These are phyloP conservation scores for Silybum marianum DNA, from an alignment of 129 eudicot genomes.

Conservation along the genomic window DNA sequence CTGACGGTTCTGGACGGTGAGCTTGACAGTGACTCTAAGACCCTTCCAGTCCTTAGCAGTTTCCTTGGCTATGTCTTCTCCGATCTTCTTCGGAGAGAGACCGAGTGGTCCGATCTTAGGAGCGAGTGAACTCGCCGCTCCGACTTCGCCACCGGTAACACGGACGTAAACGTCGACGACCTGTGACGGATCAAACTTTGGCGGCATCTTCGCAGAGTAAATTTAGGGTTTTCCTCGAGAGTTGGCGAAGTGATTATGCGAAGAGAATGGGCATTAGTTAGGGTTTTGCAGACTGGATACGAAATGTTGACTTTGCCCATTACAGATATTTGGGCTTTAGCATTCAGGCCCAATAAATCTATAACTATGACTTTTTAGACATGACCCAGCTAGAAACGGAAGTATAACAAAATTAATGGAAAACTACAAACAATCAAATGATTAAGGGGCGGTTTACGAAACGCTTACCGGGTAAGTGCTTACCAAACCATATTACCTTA, in stretches of 20 bases:
- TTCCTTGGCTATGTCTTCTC: slow-evolving; percentile 82
- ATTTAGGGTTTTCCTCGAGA: slow-evolving; percentile 45
- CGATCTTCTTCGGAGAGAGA: slow-evolving; percentile 80
- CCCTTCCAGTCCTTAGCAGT: slow-evolving; percentile 96
- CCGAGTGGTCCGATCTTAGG: slow-evolving; percentile 85
- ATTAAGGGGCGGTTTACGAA: too few species aligned
- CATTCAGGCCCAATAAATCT: not conserved
- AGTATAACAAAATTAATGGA: too few species aligned
- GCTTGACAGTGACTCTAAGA: slow-evolving; percentile 86
- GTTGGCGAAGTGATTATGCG: not conserved
- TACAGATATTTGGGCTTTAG: not conserved
- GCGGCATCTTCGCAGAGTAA: slow-evolving; percentile 50
- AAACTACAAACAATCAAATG: too few species aligned
- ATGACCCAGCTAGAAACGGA: not conserved
- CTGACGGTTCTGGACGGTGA: slow-evolving; percentile 86
- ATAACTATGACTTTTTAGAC: not conserved
- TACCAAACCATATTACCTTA: too few species aligned
- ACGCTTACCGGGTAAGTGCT: too few species aligned
- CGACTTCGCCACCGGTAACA: slow-evolving; percentile 84
- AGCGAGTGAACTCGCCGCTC: slow-evolving; percentile 80
- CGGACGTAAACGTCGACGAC: slow-evolving; percentile 85
- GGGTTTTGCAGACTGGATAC: slow-evolving; percentile 31
- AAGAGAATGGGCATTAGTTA: not conserved
- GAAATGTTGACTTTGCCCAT: not conserved
- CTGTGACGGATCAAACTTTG: slow-evolving; percentile 71